phyloP scores from a whole-genome alignment of 2,329 filamentous ascomycete genomes.

The Talaromyces amestolkiae region DNA sequence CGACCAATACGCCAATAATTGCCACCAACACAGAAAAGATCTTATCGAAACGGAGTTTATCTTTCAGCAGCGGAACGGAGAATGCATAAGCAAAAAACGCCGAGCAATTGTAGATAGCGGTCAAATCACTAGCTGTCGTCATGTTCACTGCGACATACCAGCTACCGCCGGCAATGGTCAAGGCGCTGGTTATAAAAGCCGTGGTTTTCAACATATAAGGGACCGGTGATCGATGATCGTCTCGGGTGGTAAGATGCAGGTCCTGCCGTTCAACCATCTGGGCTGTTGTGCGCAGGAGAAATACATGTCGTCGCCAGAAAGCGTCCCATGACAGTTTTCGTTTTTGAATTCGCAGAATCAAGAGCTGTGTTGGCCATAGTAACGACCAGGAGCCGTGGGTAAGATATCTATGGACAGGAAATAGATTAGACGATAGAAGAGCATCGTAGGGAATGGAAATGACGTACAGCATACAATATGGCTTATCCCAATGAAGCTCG shows the following conservation, averaged over 20 bases:
- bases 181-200: conserved; percentile 74
- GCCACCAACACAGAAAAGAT: conserved; percentile 81
- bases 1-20: conserved; percentile 85
- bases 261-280: conserved; percentile 84
- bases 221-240: conserved; percentile 50
- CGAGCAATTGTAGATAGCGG: conserved; percentile 98
- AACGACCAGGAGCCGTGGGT: conserved; percentile 93
- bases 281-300: conserved; percentile 62
- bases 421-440: background rate
- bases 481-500: conserved; percentile 90
- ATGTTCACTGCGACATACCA: conserved; percentile 96
- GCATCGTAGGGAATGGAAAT: background rate
- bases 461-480: conserved; percentile 94
- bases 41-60: conserved; percentile 81
- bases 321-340: conserved; percentile 73
- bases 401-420: conserved; percentile 58
- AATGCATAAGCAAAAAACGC: conserved; percentile 99
- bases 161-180: conserved; percentile 85
- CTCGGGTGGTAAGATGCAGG: conserved; percentile 57
- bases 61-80: conserved; percentile 82
- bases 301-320: conserved; percentile 77
- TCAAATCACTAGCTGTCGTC: conserved; percentile 89
- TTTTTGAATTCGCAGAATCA: conserved; percentile 76
- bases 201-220: conserved; percentile 78
- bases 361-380: conserved; percentile 81